Evolutionary conservation across 1,284 basidiomycete species (phyloP), one percentile per base, ranked within the genome.

Genomic region (Ustilago sp.): DNA sequence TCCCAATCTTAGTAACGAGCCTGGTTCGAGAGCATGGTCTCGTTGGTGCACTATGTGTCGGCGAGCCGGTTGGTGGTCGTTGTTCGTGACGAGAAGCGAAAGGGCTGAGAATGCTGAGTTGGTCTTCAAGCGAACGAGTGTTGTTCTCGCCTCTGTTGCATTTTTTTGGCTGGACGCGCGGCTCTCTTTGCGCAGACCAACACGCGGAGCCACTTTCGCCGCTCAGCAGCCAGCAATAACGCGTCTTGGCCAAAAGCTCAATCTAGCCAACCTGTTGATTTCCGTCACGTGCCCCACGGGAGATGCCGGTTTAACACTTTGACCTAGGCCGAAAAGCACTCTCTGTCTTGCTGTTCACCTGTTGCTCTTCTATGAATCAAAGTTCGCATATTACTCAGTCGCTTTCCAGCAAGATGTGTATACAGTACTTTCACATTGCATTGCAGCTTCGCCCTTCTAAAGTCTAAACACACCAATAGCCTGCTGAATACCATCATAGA

Each of bases 401-500:
- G 43, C 43, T 45, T 19, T 11, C 9, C 9, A 43, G 12, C n/a
- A 7, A 15, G 7, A 15, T 17, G 1, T 43, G 39, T 43, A 43
- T 4, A 48, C 48, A 50, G 41, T 34, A 9, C 38, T 8, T 28
- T 23, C 54, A 43, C 1, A 17, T 45, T 47, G 52, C 36, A 36
- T 54, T 34, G 41, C n/a, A 31, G n/a, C 28, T 12, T 15, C 50
- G 57, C 15, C 15, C n/a, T 43, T 36, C 62, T 69, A 84, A 17
- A 85, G 52, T n/a, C 63, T 68, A 41, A 84, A 83, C 0, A 74
- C 77, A 32, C 81, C 79, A 35, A 85, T 71, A 2, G 82, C 79
- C 63, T 83, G 77, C 43, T 92, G 91, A 57, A 98, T 90, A 68
- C 98, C 89, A 87, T 99, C 95, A 60, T 96, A 89, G 32, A 94